Conservation (phyloP, 2,329 filamentous ascomycete genomes). For the Ophiostoma piceae region DNA sequence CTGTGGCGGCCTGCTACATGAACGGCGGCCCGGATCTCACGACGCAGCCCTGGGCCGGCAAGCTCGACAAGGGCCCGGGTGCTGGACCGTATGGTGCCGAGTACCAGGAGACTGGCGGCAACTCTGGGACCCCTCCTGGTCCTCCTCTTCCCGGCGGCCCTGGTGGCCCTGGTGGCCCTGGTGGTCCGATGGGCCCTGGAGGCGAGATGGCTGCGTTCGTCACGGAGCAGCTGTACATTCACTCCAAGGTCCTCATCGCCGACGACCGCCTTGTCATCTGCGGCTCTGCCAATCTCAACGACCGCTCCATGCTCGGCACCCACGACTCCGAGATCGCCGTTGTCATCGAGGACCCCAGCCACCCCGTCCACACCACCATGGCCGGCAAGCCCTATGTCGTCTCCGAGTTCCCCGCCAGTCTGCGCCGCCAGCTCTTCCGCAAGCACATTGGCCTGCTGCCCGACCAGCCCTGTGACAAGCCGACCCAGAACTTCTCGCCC, state of each 20-base stretch:
- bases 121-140: neutral
- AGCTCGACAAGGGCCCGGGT: slow-evolving; percentile 7
- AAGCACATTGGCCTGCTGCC: slow-evolving; percentile 82
- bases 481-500: slow-evolving; percentile 71
- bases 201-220: slow-evolving; percentile 56
- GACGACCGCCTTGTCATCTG: slow-evolving; percentile 79
- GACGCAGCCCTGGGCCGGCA: slow-evolving; percentile 49
- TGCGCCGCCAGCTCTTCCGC: slow-evolving; percentile 78
- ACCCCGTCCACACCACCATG: slow-evolving; percentile 65
- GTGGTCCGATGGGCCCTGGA: slow-evolving; percentile 27
- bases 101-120: neutral
- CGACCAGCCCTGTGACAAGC: slow-evolving; percentile 61
- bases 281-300: slow-evolving; percentile 58
- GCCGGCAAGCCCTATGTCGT: slow-evolving; percentile 64
- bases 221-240: slow-evolving; percentile 58
- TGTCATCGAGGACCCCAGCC: slow-evolving; percentile 70
- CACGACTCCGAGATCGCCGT: slow-evolving; percentile 89
- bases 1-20: slow-evolving; percentile 79
- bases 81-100: slow-evolving; percentile 26
- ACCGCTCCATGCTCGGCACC: slow-evolving; percentile 69
- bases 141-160: slow-evolving; percentile 27
- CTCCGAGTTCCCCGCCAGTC: slow-evolving; percentile 67
- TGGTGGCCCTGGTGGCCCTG: neutral
- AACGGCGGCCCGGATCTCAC: slow-evolving; percentile 65
- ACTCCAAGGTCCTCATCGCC: slow-evolving; percentile 69